Base-by-base conservation (phyloP, 257 asterid genomes). In the Schizonepeta tenuifolia region DNA sequence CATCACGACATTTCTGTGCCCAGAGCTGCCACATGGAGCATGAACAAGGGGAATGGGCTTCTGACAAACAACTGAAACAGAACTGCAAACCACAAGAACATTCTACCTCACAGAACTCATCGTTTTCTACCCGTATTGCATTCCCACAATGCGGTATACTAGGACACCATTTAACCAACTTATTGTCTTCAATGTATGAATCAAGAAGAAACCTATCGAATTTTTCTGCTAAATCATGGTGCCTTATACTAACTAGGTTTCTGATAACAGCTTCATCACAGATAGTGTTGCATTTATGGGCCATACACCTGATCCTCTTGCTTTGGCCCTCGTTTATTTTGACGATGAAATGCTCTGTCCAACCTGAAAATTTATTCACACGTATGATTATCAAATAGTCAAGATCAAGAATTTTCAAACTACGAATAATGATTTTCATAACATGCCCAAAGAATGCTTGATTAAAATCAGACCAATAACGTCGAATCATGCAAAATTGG, bases 1-100 rank as follows among this genome's bases (percentile, higher is more conserved):
- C 99, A 74, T 90, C 97, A 50, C 85, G 92, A 47, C 98, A 92
- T 83, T 92, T 95, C 90, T 92, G 87, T 12, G 79, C 72, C 99
- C 99, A 95, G 59, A 87, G 86, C 75, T 85, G 84, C 97, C 98
- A 95, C 99, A 95, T 92, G 66, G 82, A 68, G 84, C 98, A 95
- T 40, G 98, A 87, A 74, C 99, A 95, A 75, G 99, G 99, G 28
- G 99, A 95, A 85, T 95, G 98, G 53, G 94, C 96, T 83, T 92
- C 98, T 33, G 93, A 88, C 43, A 76, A 83, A 65, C 99, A 95
- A 78, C 86, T 85, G 89, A 95, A 95, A 77, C 99, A 95, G 75
- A 95, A 95, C 80, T 95, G 99, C 67, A 85, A 53, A 60, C 99
- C 96, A 81, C 98, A 95, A n/a, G 96, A 92, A 71, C 99, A 95